These are phyloP conservation scores for Aspergillus sojae DNA, from an alignment of 2,329 filamentous ascomycete species.

Conservation along the genomic window DNA sequence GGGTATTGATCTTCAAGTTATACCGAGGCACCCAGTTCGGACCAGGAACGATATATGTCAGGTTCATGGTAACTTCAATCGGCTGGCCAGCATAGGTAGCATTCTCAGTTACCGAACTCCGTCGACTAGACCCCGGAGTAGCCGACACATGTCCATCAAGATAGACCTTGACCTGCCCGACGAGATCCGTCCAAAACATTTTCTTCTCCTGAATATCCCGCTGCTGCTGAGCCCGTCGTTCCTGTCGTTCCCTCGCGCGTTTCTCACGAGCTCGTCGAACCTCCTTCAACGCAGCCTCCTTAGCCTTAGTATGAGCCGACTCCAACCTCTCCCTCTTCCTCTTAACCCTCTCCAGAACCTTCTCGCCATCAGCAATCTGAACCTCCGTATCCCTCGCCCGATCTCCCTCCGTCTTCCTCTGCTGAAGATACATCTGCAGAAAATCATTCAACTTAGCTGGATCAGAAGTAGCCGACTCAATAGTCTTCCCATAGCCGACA, in stretches of 20 bases:
- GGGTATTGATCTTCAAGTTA: constrained; percentile 62
- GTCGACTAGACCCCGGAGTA: constrained; percentile 16
- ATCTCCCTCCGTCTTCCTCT: constrained; percentile 32
- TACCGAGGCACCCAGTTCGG: constrained; percentile 66
- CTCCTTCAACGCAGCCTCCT: constrained; percentile 24
- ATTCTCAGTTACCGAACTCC: constrained; percentile 23
- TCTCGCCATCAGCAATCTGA: constrained; percentile 28
- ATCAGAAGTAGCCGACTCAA: constrained; percentile 32
- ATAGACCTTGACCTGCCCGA: constrained; percentile 40
- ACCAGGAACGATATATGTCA: constrained; percentile 62
- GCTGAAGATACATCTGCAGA: constrained; percentile 36
- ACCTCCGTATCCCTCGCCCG: constrained; percentile 26
- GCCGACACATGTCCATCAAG: constrained; percentile 32
- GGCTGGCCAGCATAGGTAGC: constrained; percentile 25
- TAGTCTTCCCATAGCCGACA: constrained; percentile 38
- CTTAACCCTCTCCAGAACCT: constrained; percentile 25
- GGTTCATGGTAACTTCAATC: constrained; percentile 41
- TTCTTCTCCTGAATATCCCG: constrained; percentile 35
- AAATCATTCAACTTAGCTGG: constrained; percentile 37
- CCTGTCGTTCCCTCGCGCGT: constrained; percentile 4
- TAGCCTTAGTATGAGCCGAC: constrained; percentile 15
- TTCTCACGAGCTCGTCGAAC: constrained; percentile 25
- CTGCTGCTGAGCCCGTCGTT: constrained; percentile 27
- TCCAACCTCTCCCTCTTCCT: constrained; percentile 6
- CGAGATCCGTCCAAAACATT: constrained; percentile 38